Evolutionary conservation across 2,329 filamentous ascomycete genomes (phyloP), one percentile per base, ranked within the genome.

Genomic region (Cordyceps tenuipes): DNA sequence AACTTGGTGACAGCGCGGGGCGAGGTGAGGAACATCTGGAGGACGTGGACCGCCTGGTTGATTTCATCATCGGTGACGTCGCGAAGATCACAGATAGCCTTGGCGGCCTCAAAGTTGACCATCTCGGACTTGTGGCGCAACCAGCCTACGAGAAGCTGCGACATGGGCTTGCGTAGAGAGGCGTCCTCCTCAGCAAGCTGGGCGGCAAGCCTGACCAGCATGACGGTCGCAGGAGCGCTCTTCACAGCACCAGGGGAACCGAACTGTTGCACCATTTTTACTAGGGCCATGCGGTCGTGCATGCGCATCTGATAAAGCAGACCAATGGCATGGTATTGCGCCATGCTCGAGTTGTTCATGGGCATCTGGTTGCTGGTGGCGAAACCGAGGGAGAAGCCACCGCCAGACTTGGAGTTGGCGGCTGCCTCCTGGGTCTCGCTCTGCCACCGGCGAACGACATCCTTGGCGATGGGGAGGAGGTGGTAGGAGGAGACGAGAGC

Each of bases 211-310:
- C 94, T 85, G 59, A 99, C 94, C 31, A 99, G 82, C 84, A 99
- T 87, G 55, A 99, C 85, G 61, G 92, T 88, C 39, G 92, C 94
- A 62, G 93, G 90, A 21, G 94, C 91, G 75, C 90, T 97, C 85
- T 97, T 97, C 63, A 97, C 88, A 12, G 91, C 91, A 61, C 94
- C 94, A 17, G 91, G 85, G 57, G 88, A 87, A 57, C 91, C 91
- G 72, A 97, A 97, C 74, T 99, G 94, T 78, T 99, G 94, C n/a
- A 99, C 93, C 94, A 99, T 97, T 83, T 99, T 99, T 63, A 97
- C 93, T 68, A 99, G 78, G 23, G 94, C 92, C 94, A 99, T 99
- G 68, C 94, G 86, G 74, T 99, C 94, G 73, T 97, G 92, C 69
- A 89, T 89, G 70, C 94, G 89, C 91, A 97, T 97, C 77, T 97